Conservation (phyloP, 2,329 filamentous ascomycete genomes). For the Colletotrichum sp. region DNA sequence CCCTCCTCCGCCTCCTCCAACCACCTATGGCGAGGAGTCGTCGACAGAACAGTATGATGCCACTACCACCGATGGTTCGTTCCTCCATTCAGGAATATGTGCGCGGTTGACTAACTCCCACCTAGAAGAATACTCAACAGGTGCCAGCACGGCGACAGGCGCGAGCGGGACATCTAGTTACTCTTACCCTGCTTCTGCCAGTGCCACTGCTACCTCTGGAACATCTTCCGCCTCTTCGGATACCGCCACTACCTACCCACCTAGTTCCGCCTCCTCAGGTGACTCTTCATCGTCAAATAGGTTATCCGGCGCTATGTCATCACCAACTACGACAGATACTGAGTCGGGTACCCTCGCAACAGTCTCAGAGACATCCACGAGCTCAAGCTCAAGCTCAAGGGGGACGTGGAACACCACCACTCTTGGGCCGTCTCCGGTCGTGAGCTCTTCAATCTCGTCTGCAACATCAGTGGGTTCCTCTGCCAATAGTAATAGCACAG, state of each 20-base stretch:
- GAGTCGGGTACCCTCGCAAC: background rate
- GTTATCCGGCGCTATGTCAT: background rate
- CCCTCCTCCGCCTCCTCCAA: background rate
- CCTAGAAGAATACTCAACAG: background rate
- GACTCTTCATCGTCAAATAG: background rate
- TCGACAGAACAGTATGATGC: background rate
- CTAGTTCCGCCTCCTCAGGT: background rate
- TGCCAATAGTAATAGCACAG: background rate
- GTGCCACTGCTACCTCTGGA: background rate
- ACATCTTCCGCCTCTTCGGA: background rate
- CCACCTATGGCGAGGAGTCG: constrained; percentile 8
- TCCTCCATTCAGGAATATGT: background rate
- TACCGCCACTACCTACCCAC: background rate
- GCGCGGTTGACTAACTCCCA: background rate
- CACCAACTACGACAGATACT: background rate
- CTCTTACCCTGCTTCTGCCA: background rate
- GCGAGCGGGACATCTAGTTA: background rate
- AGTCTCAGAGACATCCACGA: background rate
- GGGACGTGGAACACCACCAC: background rate
- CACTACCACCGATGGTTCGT: background rate
- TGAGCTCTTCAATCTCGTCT: background rate
- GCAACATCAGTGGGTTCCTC: background rate
- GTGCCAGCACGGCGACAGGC: background rate
- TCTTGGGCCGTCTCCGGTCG: background rate
- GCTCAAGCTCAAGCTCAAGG: background rate